These are phyloP conservation scores for Tylopilus balloui DNA, from an alignment of 768 basidiomycete species.

Conservation along the genomic window DNA sequence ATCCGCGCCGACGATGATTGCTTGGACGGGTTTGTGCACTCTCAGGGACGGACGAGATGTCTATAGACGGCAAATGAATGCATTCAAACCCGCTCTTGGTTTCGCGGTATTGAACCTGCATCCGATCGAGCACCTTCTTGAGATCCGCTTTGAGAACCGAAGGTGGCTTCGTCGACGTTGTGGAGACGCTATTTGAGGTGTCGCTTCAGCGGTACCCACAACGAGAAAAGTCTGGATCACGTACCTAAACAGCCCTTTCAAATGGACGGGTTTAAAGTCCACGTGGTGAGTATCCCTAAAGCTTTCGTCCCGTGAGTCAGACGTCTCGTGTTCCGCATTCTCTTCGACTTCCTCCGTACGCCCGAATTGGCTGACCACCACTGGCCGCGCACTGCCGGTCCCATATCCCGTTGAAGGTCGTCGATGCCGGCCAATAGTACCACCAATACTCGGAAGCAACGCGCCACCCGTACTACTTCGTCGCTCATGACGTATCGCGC, in stretches of 20 bases:
- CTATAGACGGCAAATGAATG: slow-evolving; percentile 92
- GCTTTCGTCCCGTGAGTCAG: slow-evolving; percentile 38
- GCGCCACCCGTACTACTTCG: slow-evolving; percentile 75
- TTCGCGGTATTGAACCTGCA: slow-evolving; percentile 93
- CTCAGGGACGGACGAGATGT: slow-evolving; percentile 67
- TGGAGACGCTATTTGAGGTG: slow-evolving; percentile 66
- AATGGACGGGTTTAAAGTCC: slow-evolving; percentile 88
- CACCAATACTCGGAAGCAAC: slow-evolving; percentile 41
- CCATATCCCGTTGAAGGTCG: slow-evolving; percentile 68
- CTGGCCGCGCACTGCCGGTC: slow-evolving; percentile 24
- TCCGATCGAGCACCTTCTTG: slow-evolving; percentile 79
- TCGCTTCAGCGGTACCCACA: slow-evolving; percentile 1
- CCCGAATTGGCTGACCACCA: slow-evolving; percentile 46
- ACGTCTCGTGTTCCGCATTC: slow-evolving; percentile 40
- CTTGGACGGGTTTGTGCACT: slow-evolving; percentile 31
- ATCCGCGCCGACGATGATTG: slow-evolving; percentile 41
- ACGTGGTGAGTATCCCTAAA: slow-evolving; percentile 43
- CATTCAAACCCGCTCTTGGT: slow-evolving; percentile 93
- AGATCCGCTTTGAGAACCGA: slow-evolving; percentile 80
- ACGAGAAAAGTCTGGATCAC: neutral
- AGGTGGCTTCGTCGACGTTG: slow-evolving; percentile 88
- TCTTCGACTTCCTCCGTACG: slow-evolving; percentile 47
- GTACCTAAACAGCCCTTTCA: slow-evolving; percentile 94
- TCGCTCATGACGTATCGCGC: slow-evolving; percentile 62
- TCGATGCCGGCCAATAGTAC: slow-evolving; percentile 63